Evolutionary conservation across 257 asterid genomes (phyloP), one percentile per base, ranked within the genome.

Genomic region (Prunella vulgaris): DNA sequence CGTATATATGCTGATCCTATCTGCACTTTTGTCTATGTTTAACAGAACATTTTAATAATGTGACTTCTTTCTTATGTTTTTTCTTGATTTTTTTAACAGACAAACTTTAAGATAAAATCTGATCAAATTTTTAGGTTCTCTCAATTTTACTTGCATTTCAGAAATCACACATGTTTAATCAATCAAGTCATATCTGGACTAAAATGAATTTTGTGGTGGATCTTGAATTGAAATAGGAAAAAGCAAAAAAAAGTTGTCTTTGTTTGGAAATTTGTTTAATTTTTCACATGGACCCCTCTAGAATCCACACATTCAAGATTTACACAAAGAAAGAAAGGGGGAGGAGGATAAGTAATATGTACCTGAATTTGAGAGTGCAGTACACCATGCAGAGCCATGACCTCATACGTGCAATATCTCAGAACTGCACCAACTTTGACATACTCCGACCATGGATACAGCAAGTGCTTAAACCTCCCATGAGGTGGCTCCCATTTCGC

Each of bases 401-500:
- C 91, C 71, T 88, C 93, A 60, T 84, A 86, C 1, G 87, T 91
- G 46, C 93, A 88, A 15, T 81, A 83, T 74, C 90, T 54, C 59
- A 88, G 76, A 66, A 86, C 86, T 61, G 89, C 89, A 42, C 86
- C 85, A 18, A 88, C 96, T 72, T 86, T 86, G 28, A 88, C 87
- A 73, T 84, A 86, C 46, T 88, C 90, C 0, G 87, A 63, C 96
- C 96, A 86, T 64, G 96, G 96, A 77, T 86, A 88, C 42, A 80
- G 77, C 79, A 88, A 81, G 56, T 83, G 86, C 18, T 40, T 4
- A 66, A 84, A 88, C 79, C 80, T 86, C 6, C 90, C 96, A 60
- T 88, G 96, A 46, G 93, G 96, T 49, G 96, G 93, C 80, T 88
- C 96, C 96, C 96, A 88, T 73, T 79, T 86, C 2, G 96, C 96